Conservation (phyloP, 805 yeast species). For the Metahyphopichia silvanorum region DNA sequence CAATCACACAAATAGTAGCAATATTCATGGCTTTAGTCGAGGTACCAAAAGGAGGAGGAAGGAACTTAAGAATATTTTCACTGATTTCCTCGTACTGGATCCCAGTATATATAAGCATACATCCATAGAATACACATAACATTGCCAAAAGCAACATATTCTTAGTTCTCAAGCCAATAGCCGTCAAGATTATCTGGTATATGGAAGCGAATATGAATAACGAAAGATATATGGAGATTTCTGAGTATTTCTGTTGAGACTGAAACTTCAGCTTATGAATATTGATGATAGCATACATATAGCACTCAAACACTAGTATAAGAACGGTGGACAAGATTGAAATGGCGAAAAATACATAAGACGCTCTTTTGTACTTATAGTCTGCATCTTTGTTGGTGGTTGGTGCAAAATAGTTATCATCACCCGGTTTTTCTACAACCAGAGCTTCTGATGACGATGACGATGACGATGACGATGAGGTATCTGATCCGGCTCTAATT, state of each 20-base stretch:
- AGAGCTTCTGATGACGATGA: too few relatives aligned
- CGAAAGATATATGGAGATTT: constrained; percentile 41
- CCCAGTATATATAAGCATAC: constrained; percentile 45
- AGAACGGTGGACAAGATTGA: constrained; percentile 32
- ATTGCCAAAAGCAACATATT: constrained; percentile 39
- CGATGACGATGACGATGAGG: too few relatives aligned
- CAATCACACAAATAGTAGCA: constrained; percentile 41
- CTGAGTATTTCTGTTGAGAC: constrained; percentile 17
- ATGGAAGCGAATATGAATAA: constrained; percentile 46
- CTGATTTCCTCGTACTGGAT: constrained; percentile 42
- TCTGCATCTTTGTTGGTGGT: neutral
- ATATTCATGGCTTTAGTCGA: constrained; percentile 39
- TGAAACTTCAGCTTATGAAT: constrained; percentile 20
- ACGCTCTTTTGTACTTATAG: neutral
- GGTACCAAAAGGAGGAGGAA: constrained; percentile 20
- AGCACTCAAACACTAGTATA: constrained; percentile 33
- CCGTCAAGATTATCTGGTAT: constrained; percentile 37
- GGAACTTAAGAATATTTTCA: constrained; percentile 14
- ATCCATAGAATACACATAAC: constrained; percentile 37
- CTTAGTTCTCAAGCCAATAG: constrained; percentile 34
- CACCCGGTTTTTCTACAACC: too few relatives aligned
- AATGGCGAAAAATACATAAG: constrained; percentile 18
- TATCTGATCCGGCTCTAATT: too few relatives aligned
- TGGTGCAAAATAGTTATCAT: too few relatives aligned
- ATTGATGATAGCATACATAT: constrained; percentile 37